These are phyloP conservation scores for Mortierella sp. DNA, from an alignment of 371 early-diverging fungal genomes.

Conservation along the genomic window DNA sequence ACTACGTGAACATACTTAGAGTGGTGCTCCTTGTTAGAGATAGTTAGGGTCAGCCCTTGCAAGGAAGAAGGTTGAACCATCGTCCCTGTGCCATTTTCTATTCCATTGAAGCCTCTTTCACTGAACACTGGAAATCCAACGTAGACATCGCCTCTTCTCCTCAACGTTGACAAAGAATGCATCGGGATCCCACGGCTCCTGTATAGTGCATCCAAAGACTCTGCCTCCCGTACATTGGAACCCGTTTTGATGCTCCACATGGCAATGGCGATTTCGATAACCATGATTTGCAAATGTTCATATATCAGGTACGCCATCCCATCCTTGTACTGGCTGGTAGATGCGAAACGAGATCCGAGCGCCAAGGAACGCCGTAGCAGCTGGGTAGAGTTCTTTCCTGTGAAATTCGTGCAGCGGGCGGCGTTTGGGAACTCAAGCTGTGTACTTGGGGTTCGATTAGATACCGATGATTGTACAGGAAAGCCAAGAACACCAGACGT, in stretches of 20 bases:
- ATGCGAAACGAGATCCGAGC: conserved; percentile 43
- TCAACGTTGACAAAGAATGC: conserved; percentile 28
- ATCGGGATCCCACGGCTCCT: conserved; percentile 37
- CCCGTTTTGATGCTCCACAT: conserved; percentile 33
- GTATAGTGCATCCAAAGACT: conserved; percentile 22
- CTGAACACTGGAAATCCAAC: conserved; percentile 40
- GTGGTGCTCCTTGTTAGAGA: conserved; percentile 56
- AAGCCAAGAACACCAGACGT: not conserved
- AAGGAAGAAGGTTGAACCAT: conserved; percentile 6
- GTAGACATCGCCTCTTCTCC: conserved; percentile 38
- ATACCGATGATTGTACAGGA: not conserved
- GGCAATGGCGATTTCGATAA: conserved; percentile 47
- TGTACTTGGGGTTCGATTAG: conserved; percentile 30
- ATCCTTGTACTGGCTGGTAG: conserved; percentile 58
- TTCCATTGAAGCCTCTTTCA: not conserved
- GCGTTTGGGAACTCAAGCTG: conserved; percentile 50
- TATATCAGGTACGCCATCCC: conserved; percentile 60
- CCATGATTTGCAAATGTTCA: conserved; percentile 63
- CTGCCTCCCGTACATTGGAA: conserved; percentile 10
- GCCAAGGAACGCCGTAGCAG: conserved; percentile 30
- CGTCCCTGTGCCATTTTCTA: conserved; percentile 5
- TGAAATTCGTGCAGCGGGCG: conserved; percentile 48
- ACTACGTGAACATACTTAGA: conserved; percentile 54
- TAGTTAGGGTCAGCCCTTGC: conserved; percentile 12
- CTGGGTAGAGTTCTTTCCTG: conserved; percentile 35